A percentile compares a stretch with the other conserved stretches of the same genome.
These are phyloP conservation scores for Capsicum pubescens DNA, from an alignment of 257 asterid genomes.

Conservation along the genomic window DNA sequence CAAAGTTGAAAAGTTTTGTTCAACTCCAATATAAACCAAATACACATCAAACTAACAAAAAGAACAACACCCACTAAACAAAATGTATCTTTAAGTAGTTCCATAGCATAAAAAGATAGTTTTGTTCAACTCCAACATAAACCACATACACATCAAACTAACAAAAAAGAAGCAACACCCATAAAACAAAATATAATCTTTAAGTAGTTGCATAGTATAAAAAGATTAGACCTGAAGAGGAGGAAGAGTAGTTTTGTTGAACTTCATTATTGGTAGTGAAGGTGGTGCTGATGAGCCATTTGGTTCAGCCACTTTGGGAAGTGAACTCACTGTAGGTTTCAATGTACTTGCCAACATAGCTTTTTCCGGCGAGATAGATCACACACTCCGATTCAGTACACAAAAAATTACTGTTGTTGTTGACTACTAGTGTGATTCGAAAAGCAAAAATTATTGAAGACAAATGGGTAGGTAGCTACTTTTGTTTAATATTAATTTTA, in stretches of 20 bases:
- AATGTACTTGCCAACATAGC: constrained; percentile 39
- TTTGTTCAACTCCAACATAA: neutral
- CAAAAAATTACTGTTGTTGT: neutral
- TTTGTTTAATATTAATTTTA: neutral
- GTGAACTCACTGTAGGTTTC: constrained; percentile 38
- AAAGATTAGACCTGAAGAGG: constrained; percentile 38
- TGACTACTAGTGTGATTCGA: neutral
- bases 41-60: neutral
- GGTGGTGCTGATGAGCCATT: constrained; percentile 34
- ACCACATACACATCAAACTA: neutral
- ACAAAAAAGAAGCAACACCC: neutral
- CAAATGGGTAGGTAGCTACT: neutral
- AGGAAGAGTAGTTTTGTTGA: constrained; percentile 15
- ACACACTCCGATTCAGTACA: constrained; percentile 32
- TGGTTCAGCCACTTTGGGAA: constrained; percentile 38
- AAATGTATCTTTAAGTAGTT: neutral
- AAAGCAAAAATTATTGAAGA: neutral
- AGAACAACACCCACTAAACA: neutral
- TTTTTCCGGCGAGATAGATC: constrained; percentile 43
- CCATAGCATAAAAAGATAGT: neutral
- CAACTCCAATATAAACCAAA: neutral
- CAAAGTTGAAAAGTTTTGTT: too few relatives aligned
- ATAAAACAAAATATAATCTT: neutral
- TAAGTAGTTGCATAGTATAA: neutral
- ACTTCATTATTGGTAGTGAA: neutral